Evolutionary conservation across 2,329 filamentous ascomycete species (phyloP), one percentile per base, ranked within the genome.

Genomic region (Colletotrichum lindemuthianum): DNA sequence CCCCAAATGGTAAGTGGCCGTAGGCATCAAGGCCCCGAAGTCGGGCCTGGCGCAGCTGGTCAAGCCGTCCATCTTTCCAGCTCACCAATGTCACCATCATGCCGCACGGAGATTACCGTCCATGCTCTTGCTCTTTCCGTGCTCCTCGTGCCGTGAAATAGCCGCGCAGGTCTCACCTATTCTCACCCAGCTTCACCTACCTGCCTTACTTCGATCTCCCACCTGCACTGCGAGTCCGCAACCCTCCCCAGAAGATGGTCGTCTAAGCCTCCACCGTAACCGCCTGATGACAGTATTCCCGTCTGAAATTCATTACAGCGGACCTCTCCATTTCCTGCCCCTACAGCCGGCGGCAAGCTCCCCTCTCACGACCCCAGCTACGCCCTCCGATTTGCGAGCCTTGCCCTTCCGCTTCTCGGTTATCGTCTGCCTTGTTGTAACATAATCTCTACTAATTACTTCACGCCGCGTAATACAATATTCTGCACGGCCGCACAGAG

Each of bases 401-500:
- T 32, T n/a, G 10, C 13, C 11, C 11, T 11, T 36, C n/a, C 15
- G 36, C 48, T 48, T 48, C 57, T 34, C 45, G 45, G 45, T 39
- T 43, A 24, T 61, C 57, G 15, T n/a, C n/a, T 10, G 44, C 16
- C 34, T 24, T 44, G 39, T 40, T 48, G 41, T 8, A 15, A 43
- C 13, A 13, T 43, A 7, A 43, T 13, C 9, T 13, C 37, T 40
- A 13, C 9, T 40, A n/a, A n/a, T n/a, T n/a, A 40, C 39, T 24
- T 33, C 13, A 34, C 37, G 50, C 56, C n/a, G 32, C 39, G 9
- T 9, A 40, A 9, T 40, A 32, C 43, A n/a, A 10, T n/a, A 34
- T 13, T 11, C 56, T 65, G 63, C 63, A 65, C 63, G 61, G 63
- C 63, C 63, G 58, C 63, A 65, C 63, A 24, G 33, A 52, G 63